Conservation (phyloP, 2,329 filamentous ascomycete species). For the Fusarium floridanum region DNA sequence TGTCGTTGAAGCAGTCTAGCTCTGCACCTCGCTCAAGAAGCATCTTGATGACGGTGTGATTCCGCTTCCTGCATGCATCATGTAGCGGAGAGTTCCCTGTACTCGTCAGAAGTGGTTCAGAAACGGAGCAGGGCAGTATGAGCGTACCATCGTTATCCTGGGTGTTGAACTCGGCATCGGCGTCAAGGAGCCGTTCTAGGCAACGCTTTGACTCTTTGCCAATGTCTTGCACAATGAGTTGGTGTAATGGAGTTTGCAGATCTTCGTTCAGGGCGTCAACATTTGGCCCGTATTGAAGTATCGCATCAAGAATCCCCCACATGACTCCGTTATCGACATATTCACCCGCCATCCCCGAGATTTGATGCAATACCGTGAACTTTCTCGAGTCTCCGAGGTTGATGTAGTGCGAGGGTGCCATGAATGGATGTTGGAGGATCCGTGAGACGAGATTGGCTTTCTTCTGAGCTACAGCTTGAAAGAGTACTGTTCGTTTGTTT, state of each 20-base stretch:
- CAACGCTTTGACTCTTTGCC: background rate
- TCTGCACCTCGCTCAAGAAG: background rate
- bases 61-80: background rate
- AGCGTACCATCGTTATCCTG: background rate
- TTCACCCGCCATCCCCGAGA: background rate
- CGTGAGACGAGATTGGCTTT: background rate
- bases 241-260: background rate
- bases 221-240: background rate
- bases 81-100: background rate
- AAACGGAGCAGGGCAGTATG: fast-evolving
- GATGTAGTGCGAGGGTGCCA: background rate
- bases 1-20: background rate
- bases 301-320: background rate
- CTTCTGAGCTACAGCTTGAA: background rate
- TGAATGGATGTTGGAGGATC: background rate
- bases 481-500: background rate
- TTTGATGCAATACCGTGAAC: background rate
- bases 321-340: background rate
- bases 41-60: background rate
- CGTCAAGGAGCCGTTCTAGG: background rate
- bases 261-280: background rate
- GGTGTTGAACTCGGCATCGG: background rate
- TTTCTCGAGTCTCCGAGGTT: background rate
- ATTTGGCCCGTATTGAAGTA: background rate
- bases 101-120: background rate